Percentiles rank a stretch among this genome's conserved stretches.
Evolutionary conservation across 345 rosid genomes (phyloP).

Genomic region (Ailanthus altissimus): DNA sequence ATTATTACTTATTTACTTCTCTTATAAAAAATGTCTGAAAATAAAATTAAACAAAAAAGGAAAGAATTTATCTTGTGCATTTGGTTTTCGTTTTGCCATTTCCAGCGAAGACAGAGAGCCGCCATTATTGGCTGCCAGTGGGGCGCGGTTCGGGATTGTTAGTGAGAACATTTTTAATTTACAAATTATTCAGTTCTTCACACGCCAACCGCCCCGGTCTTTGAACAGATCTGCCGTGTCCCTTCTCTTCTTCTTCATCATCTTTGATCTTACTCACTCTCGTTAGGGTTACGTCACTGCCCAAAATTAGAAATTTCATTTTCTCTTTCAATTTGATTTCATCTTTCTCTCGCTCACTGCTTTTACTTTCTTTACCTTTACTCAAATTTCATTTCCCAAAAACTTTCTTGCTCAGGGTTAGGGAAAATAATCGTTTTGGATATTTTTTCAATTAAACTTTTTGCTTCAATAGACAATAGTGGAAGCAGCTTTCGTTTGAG

Average conservation of each 20-base stretch:
- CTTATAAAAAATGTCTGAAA: too few species aligned
- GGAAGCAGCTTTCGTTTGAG: not conserved
- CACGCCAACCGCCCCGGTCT: not conserved
- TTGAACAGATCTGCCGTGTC: not conserved
- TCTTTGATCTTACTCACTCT: not conserved
- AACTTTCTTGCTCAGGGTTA: not conserved
- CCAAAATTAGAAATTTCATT: not conserved
- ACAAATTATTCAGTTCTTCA: not conserved
- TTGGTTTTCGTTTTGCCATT: not conserved
- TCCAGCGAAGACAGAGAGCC: slow-evolving; percentile 10
- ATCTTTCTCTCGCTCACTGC: not conserved
- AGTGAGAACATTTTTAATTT: not conserved
- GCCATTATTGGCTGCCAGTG: slow-evolving; percentile 13
- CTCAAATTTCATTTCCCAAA: not conserved
- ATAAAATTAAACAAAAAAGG: too few species aligned
- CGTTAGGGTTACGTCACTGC: not conserved
- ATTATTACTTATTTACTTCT: too few species aligned
- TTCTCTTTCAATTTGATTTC: not conserved
- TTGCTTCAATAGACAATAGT: not conserved
- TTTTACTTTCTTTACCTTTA: not conserved
- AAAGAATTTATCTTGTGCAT: not conserved
- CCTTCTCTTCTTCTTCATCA: not conserved
- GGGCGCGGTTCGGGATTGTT: not conserved
- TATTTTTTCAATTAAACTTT: not conserved
- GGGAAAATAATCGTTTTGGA: not conserved